Base-by-base conservation (phyloP, 306 rosid genomes). In the Lablab purpureus region DNA sequence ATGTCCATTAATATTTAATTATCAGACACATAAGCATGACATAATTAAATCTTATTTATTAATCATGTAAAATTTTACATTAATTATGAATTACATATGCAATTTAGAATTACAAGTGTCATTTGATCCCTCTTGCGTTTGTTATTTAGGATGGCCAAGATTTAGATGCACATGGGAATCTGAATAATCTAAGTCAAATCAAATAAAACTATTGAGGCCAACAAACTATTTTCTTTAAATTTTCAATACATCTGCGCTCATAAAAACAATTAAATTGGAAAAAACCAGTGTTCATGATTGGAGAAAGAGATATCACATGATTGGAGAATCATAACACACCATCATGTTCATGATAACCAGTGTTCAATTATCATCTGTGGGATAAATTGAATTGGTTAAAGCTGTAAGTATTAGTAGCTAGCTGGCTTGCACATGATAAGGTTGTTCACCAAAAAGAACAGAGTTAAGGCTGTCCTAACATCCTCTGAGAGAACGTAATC, bases 281-380 rank as follows among this genome's bases (percentile, higher is more conserved):
- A n/a, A n/a, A n/a, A n/a, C n/a, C n/a, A n/a, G n/a, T n/a, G n/a
- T n/a, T n/a, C n/a, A n/a, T n/a, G n/a, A n/a, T n/a, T n/a, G 47
- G 10, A 9, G 15, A 64, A 36, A 10, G 47, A 56, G 19, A 69
- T 22, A 71, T 59, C 77, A 79, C 60, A 79, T 43, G 76, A 68
- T 59, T 71, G 50, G 32, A 60, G 43, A 60, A 78, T 78, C 65
- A 62, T 59, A 7, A 8, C 71, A 36, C 40, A 59, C 4, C 46
- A 36, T 54, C 59, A 3, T 51, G 23, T 17, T 80, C 79, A 72
- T 62, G 15, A 72, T 60, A 23, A 23, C 46, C 0, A 6, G 12
- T 50, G 34, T 34, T 32, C 23, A 11, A 18, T 17, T 13, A 9
- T 46, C 13, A 71, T 22, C 65, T 19, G 0, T 15, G 10, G 19